These are phyloP conservation scores for Naganishia albida DNA, from an alignment of 1,284 basidiomycete genomes.

Conservation along the genomic window DNA sequence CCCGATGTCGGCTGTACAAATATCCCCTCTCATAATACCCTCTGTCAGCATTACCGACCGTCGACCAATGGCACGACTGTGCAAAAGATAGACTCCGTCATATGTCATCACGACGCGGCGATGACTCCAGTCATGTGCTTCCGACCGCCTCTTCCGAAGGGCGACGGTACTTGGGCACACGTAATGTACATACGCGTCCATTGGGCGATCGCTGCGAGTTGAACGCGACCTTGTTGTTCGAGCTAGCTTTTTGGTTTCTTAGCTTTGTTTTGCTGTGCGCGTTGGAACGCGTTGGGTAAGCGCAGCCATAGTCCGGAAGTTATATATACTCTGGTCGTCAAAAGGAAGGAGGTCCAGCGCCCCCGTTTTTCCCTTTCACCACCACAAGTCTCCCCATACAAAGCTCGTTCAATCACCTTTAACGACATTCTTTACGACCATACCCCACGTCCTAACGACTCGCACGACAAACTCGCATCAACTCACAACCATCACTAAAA, in stretches of 20 bases:
- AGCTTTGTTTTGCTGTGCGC: not conserved
- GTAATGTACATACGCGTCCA: constrained; percentile 5
- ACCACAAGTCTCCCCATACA: not conserved
- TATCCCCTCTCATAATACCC: too few relatives aligned
- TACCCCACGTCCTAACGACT: constrained; percentile 14
- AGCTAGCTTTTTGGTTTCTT: constrained; percentile 9
- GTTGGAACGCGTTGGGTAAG: constrained; percentile 14
- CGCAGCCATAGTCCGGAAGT: not conserved
- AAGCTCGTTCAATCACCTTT: constrained; percentile 1
- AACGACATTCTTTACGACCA: constrained; percentile 28
- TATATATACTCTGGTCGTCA: constrained; percentile 13
- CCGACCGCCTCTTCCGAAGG: too few relatives aligned
- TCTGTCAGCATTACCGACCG: too few relatives aligned
- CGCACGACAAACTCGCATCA: constrained; percentile 10
- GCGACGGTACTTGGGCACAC: too few relatives aligned
- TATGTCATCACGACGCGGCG: too few relatives aligned
- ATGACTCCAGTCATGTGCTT: too few relatives aligned
- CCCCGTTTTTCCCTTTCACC: not conserved
- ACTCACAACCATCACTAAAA: constrained; percentile 11
- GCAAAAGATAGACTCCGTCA: too few relatives aligned
- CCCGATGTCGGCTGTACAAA: too few relatives aligned
- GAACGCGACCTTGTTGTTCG: constrained; percentile 6
- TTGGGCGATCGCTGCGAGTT: constrained; percentile 16
- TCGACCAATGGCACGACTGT: too few relatives aligned
- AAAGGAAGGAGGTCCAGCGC: not conserved